phyloP scores from a whole-genome alignment of 2,329 filamentous ascomycete genomes.

The Diplodia sapinea region DNA sequence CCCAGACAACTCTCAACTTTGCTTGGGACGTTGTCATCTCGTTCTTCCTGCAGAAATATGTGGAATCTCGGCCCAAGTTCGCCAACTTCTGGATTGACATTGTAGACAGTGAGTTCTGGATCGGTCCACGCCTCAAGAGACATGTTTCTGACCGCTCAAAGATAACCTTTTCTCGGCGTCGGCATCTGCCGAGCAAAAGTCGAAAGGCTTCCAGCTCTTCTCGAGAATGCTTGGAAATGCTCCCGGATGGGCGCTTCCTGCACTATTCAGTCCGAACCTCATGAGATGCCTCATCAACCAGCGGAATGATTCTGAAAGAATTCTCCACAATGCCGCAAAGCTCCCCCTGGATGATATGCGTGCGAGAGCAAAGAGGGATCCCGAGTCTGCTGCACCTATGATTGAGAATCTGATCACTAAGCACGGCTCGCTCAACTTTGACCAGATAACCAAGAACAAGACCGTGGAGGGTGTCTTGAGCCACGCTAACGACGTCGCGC shows the following conservation, averaged over 20 bases:
- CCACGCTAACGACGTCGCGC: slow-evolving; percentile 58
- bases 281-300: slow-evolving; percentile 84
- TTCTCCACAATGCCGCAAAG: slow-evolving; percentile 77
- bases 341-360: slow-evolving; percentile 77
- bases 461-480: slow-evolving; percentile 77
- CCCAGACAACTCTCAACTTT: slow-evolving; percentile 82
- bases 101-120: slow-evolving; percentile 73
- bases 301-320: slow-evolving; percentile 75
- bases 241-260: slow-evolving; percentile 57
- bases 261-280: slow-evolving; percentile 82
- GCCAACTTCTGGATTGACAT: slow-evolving; percentile 83
- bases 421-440: slow-evolving; percentile 77
- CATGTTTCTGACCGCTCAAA: slow-evolving; percentile 46
- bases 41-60: slow-evolving; percentile 40
- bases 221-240: slow-evolving; percentile 70
- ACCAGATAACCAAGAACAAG: slow-evolving; percentile 83
- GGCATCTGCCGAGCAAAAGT: slow-evolving; percentile 87
- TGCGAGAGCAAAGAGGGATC: slow-evolving; percentile 65
- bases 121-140: not conserved
- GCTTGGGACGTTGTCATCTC: slow-evolving; percentile 82
- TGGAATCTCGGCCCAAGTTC: slow-evolving; percentile 58
- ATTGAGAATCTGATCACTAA: slow-evolving; percentile 72
- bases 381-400: slow-evolving; percentile 64
- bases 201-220: slow-evolving; percentile 88
- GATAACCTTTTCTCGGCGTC: slow-evolving; percentile 82